These are phyloP conservation scores for Cajanus cajan DNA, from an alignment of 306 rosid species.

Conservation along the genomic window DNA sequence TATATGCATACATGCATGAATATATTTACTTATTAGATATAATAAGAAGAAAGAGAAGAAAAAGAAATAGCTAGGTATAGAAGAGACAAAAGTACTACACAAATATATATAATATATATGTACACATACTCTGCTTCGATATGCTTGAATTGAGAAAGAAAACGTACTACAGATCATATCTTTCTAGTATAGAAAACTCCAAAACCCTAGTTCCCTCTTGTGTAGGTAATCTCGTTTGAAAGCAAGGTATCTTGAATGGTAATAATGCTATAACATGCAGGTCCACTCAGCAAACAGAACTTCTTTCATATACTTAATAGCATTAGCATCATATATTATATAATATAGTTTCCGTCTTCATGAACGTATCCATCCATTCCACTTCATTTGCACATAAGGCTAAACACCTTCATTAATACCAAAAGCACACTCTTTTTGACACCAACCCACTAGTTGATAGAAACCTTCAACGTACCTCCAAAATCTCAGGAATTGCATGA, in stretches of 20 bases:
- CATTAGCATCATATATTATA: neutral
- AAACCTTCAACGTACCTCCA: constrained; percentile 11
- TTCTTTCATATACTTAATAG: neutral
- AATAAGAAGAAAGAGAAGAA: no score
- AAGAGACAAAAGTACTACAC: neutral
- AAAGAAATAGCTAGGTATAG: neutral
- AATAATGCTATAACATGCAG: neutral
- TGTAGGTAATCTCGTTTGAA: constrained; percentile 36
- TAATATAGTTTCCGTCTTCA: neutral
- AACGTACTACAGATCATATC: constrained; percentile 6
- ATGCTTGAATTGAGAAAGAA: neutral
- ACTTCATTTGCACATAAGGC: constrained; percentile 9
- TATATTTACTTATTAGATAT: no score
- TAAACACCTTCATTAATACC: constrained; percentile 23
- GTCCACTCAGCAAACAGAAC: constrained; percentile 28
- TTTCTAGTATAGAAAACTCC: constrained; percentile 29
- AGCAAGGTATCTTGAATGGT: constrained; percentile 12
- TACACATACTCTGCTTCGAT: neutral
- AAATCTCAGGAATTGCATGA: neutral
- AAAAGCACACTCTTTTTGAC: constrained; percentile 22
- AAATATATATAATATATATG: neutral
- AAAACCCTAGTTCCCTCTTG: constrained; percentile 31
- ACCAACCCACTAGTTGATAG: neutral
- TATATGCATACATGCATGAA: neutral
- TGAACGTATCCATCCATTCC: neutral